Evolutionary conservation across 371 early-diverging fungal species (phyloP).

Genomic region (Haplosporangium sp.): DNA sequence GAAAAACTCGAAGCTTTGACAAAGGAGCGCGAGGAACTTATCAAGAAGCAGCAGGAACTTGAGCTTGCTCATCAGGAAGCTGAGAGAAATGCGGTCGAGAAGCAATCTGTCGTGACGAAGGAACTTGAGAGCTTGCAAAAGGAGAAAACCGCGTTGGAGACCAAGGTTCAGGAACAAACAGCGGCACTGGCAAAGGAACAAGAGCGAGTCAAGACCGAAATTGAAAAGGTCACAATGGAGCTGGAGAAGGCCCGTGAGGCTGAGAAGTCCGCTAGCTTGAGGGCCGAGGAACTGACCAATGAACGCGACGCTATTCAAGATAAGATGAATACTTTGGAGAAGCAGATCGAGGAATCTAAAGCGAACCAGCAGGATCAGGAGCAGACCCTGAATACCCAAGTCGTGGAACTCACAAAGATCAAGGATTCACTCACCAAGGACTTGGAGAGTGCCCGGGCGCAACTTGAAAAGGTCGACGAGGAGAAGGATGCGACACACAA

Average conservation of each 20-base stretch:
- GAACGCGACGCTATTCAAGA: constrained; percentile 38
- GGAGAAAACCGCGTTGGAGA: constrained; percentile 26
- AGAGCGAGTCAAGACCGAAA: constrained; percentile 7
- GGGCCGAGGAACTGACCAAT: constrained; percentile 10
- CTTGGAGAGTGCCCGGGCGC: constrained; percentile 49
- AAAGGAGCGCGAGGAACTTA: constrained; percentile 56
- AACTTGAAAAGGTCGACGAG: constrained; percentile 20
- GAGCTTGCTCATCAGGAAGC: constrained; percentile 8
- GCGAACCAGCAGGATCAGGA: constrained; percentile 37
- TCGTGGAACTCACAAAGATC: constrained; percentile 25
- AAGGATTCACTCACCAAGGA: constrained; percentile 31
- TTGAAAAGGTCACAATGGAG: constrained; percentile 7
- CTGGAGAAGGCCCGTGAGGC: constrained; percentile 16
- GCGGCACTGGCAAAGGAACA: constrained; percentile 18
- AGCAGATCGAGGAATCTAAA: constrained; percentile 43
- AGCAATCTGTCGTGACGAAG: constrained; percentile 29
- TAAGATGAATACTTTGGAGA: constrained; percentile 54
- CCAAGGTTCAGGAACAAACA: constrained; percentile 17
- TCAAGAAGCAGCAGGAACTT: constrained; percentile 13
- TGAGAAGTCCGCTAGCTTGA: constrained; percentile 9
- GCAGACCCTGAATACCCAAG: constrained; percentile 19
- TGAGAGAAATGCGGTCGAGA: constrained; percentile 40
- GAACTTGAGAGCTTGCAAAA: constrained; percentile 18
- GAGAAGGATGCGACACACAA: constrained; percentile 25
- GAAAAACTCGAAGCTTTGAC: constrained; percentile 31